phyloP scores from a whole-genome alignment of 257 asterid genomes.

The Henckelia pumila region DNA sequence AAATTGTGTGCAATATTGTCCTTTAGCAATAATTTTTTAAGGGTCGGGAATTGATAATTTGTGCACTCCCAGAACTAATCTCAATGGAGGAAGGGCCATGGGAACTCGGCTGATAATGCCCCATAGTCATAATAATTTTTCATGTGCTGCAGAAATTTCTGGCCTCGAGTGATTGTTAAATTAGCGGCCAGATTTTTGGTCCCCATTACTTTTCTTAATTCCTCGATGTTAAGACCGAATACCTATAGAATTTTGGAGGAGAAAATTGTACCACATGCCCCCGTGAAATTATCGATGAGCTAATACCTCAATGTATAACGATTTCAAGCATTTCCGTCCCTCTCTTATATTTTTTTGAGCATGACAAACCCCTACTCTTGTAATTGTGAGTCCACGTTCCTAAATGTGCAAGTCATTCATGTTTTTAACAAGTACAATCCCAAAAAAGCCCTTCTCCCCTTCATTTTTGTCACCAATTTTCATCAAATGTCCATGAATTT shows the following conservation, averaged over 20 bases:
- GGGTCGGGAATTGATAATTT: not conserved
- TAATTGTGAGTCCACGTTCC: too few relatives aligned
- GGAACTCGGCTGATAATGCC: not conserved
- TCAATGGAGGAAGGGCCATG: not conserved
- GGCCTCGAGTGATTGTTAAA: not conserved
- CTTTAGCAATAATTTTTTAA: not conserved
- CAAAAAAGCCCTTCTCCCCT: too few relatives aligned
- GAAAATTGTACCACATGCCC: too few relatives aligned
- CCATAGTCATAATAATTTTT: not conserved
- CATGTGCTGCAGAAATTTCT: not conserved
- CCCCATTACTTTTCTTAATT: not conserved
- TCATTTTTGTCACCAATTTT: too few relatives aligned
- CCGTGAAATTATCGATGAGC: too few relatives aligned
- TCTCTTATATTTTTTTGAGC: too few relatives aligned
- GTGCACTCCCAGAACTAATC: slow-evolving; percentile 7
- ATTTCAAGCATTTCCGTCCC: too few relatives aligned
- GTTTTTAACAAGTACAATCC: too few relatives aligned
- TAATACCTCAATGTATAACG: too few relatives aligned
- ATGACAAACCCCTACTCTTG: too few relatives aligned
- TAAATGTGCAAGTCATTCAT: too few relatives aligned
- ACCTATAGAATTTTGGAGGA: slow-evolving; percentile 5
- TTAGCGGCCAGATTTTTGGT: slow-evolving; percentile 9
- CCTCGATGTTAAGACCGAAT: not conserved
- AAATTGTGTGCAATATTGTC: slow-evolving; percentile 7
- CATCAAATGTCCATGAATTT: too few relatives aligned